phyloP scores from a whole-genome alignment of 768 basidiomycete species.

The Neoboletus magnificus region DNA sequence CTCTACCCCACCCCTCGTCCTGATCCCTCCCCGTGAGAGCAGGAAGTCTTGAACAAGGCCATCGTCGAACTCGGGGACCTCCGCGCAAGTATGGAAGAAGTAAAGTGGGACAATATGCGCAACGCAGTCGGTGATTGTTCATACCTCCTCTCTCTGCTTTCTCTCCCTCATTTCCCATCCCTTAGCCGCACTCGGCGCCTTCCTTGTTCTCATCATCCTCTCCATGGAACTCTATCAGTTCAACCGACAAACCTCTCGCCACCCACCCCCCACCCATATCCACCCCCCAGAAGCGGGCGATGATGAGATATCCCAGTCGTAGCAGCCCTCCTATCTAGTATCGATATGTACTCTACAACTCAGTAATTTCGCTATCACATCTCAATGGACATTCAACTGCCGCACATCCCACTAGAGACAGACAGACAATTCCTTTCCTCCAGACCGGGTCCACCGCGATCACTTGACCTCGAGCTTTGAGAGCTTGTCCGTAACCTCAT shows the following conservation, averaged over 20 bases:
- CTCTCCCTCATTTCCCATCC: neutral
- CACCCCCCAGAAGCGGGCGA: conserved; percentile 1
- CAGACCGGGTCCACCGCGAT: conserved; percentile 5
- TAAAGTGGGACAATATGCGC: conserved; percentile 88
- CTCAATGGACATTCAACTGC: neutral
- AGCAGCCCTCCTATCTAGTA: conserved; percentile 1
- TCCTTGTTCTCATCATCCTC: conserved; percentile 66
- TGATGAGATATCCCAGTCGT: conserved; percentile 16
- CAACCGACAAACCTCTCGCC: conserved; percentile 33
- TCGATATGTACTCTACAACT: conserved; percentile 13
- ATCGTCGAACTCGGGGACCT: conserved; percentile 74
- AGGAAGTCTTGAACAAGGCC: conserved; percentile 76
- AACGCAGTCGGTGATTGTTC: conserved; percentile 67
- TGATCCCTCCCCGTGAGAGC: neutral
- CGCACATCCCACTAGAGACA: neutral
- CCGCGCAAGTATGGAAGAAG: conserved; percentile 77
- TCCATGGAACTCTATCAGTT: conserved; percentile 59
- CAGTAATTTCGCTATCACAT: conserved; percentile 9
- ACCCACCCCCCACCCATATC: neutral
- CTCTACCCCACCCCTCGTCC: neutral
- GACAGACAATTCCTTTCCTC: neutral
- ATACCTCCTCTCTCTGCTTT: neutral
- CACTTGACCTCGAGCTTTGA: conserved; percentile 57
- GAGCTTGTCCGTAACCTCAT: conserved; percentile 46
- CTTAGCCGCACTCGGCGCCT: conserved; percentile 59